These are phyloP conservation scores for Tetrastigma voinierianum DNA, from an alignment of 164 flowering plant species.

Conservation along the genomic window DNA sequence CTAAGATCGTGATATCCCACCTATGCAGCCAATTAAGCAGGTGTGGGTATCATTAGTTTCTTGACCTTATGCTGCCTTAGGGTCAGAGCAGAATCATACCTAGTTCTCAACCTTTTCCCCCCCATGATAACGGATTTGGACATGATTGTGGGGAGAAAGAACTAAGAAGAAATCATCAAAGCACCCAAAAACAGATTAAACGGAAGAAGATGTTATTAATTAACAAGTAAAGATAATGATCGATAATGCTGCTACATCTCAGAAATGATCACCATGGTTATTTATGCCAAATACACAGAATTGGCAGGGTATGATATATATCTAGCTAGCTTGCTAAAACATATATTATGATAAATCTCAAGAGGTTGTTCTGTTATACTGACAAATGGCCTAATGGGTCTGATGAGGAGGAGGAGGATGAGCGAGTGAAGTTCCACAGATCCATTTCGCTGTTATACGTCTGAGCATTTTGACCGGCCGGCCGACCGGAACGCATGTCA, in stretches of 20 bases:
- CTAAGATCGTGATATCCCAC: background rate
- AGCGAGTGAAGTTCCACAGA: conserved; percentile 56
- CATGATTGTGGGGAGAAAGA: conserved; percentile 11
- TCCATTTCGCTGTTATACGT: conserved; percentile 39
- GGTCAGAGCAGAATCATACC: conserved; percentile 7
- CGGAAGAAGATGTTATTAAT: conserved; percentile 23
- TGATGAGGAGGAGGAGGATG: conserved; percentile 47
- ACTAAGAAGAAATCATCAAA: conserved; percentile 9
- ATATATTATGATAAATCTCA: background rate
- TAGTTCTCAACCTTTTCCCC: too few relatives aligned
- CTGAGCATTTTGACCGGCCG: conserved; percentile 20
- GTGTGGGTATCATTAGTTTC: conserved; percentile 7
- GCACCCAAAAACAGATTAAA: conserved; percentile 6
- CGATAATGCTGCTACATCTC: conserved; percentile 33
- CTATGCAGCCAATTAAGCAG: background rate
- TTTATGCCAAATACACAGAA: background rate
- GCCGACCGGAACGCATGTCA: too few relatives aligned
- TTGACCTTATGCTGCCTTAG: conserved; percentile 1
- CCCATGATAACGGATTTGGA: background rate
- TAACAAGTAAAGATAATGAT: conserved; percentile 18
- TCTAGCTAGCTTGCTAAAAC: background rate
- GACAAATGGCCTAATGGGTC: conserved; percentile 67
- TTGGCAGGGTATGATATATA: too few relatives aligned
- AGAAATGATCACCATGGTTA: conserved; percentile 1
- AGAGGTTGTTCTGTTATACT: conserved; percentile 22